Percentiles rank a stretch among this genome's conserved stretches.
phyloP scores from a whole-genome alignment of 225 moss, liverwort and hornwort species.

The Marchantia polymorpha region DNA sequence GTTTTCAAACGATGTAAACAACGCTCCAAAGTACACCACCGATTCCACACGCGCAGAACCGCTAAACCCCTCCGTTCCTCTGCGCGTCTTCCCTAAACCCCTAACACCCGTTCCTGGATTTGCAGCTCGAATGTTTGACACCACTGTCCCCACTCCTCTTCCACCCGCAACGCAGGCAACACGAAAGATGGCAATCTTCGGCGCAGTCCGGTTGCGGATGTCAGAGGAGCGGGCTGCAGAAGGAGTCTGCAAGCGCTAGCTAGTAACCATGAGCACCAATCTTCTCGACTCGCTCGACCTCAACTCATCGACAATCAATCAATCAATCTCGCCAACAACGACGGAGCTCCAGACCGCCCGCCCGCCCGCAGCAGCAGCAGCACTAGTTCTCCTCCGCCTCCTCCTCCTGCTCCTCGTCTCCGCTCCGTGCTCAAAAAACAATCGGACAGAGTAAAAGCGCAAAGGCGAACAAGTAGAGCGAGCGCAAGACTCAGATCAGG shows the following conservation, averaged over 20 bases:
- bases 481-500: too few species aligned
- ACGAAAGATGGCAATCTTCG: not conserved
- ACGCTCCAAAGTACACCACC: not conserved
- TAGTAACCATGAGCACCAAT: conserved; percentile 16
- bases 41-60: not conserved
- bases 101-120: not conserved
- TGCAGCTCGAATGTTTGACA: conserved; percentile 3
- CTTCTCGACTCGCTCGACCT: not conserved
- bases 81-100: not conserved
- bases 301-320: conserved; percentile 3
- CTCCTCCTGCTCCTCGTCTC: not conserved
- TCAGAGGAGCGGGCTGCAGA: conserved; percentile 22
- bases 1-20: not conserved
- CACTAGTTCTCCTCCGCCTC: too few species aligned
- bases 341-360: not conserved
- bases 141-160: conserved; percentile 19
- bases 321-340: not conserved
- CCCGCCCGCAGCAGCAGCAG: too few species aligned
- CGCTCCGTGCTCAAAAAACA: not conserved
- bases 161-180: conserved; percentile 9
- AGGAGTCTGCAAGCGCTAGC: conserved; percentile 17
- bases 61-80: not conserved
- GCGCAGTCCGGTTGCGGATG: conserved; percentile 4
- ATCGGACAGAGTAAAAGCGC: too few species aligned
- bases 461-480: too few species aligned